These are phyloP conservation scores for Rheum nobile DNA, from an alignment of 148 eudicot species.

Conservation along the genomic window DNA sequence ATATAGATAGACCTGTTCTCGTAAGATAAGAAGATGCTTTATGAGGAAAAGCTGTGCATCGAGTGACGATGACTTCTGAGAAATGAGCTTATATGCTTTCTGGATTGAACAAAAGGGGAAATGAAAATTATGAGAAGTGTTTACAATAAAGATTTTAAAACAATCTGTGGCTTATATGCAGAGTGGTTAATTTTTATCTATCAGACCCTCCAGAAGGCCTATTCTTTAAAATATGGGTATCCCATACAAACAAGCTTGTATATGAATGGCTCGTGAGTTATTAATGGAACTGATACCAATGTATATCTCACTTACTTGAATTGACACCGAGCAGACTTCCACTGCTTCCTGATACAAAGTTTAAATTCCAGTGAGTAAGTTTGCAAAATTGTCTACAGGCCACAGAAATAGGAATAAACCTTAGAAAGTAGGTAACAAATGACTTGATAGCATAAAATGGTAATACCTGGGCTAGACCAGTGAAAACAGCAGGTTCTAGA, in stretches of 20 bases:
- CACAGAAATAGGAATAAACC: background rate
- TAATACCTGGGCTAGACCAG: slow-evolving; percentile 95
- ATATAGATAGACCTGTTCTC: slow-evolving; percentile 67
- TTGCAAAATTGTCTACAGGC: slow-evolving; percentile 9
- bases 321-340: slow-evolving; percentile 79
- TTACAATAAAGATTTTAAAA: background rate
- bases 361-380: background rate
- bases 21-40: slow-evolving; percentile 85
- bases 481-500: slow-evolving; percentile 80
- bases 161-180: background rate
- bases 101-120: slow-evolving; percentile 17
- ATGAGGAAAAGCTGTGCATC: slow-evolving; percentile 94
- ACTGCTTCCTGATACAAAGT: slow-evolving; percentile 75
- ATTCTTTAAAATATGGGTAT: background rate
- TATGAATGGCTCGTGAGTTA: background rate
- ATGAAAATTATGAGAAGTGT: background rate
- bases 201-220: background rate
- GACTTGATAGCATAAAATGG: background rate
- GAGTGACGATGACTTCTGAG: slow-evolving; percentile 69
- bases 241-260: background rate
- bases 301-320: slow-evolving; percentile 54
- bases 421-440: background rate
- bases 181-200: background rate
- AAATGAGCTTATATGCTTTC: slow-evolving; percentile 90
- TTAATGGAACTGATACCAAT: background rate